These are phyloP conservation scores for Lentinula sp. DNA, from an alignment of 768 basidiomycete genomes.

Conservation along the genomic window DNA sequence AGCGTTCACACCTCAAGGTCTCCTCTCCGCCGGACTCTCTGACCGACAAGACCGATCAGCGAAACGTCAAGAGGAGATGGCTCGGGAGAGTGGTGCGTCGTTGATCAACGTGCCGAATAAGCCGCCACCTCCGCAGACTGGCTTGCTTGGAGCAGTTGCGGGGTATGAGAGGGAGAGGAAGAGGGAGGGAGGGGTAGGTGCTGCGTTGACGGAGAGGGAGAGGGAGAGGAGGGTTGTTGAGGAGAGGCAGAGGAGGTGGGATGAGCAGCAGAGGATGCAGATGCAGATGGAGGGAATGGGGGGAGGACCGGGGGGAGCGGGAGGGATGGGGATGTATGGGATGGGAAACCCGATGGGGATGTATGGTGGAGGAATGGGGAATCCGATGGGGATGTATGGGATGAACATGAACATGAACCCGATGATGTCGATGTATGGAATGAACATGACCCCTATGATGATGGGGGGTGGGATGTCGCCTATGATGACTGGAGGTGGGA, in stretches of 20 bases:
- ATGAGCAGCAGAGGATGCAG: slow-evolving; percentile 82
- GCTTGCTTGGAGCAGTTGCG: slow-evolving; percentile 92
- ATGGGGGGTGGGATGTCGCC: slow-evolving; percentile 23
- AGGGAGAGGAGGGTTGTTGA: slow-evolving; percentile 89
- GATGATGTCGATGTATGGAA: slow-evolving; percentile 19
- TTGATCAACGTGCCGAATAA: slow-evolving; percentile 95
- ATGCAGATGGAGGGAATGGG: slow-evolving; percentile 21
- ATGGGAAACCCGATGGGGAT: slow-evolving; percentile 18
- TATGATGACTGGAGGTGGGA: slow-evolving; percentile 28
- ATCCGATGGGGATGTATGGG: slow-evolving; percentile 8
- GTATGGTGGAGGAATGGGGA: slow-evolving; percentile 7
- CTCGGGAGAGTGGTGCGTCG: slow-evolving; percentile 85
- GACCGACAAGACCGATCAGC: slow-evolving; percentile 96
- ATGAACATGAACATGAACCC: slow-evolving; percentile 25
- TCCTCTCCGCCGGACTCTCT: slow-evolving; percentile 91
- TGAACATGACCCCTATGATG: slow-evolving; percentile 31
- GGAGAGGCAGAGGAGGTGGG: slow-evolving; percentile 87
- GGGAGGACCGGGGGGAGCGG: slow-evolving; percentile 27
- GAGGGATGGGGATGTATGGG: slow-evolving; percentile 24
- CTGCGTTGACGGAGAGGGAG: slow-evolving; percentile 91
- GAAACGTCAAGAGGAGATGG: slow-evolving; percentile 89
- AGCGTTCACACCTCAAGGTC: slow-evolving; percentile 90
- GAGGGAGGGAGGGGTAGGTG: slow-evolving; percentile 92
- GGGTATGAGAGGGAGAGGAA: slow-evolving; percentile 93
- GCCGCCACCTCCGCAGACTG: slow-evolving; percentile 91